Conservation (phyloP, 1,284 basidiomycete genomes). For the Ustilago bromivora region DNA sequence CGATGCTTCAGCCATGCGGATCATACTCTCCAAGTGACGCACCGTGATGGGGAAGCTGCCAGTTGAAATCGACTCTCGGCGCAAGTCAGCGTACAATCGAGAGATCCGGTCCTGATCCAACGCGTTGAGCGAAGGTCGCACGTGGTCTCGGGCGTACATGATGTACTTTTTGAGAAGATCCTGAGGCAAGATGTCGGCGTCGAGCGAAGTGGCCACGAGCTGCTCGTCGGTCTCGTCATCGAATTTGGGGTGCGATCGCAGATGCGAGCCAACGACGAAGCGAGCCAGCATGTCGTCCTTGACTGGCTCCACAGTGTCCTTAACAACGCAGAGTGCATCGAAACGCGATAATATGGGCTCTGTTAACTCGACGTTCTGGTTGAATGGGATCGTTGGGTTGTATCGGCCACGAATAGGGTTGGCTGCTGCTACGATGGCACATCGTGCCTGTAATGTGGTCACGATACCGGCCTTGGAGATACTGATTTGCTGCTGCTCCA, state of each 20-base stretch:
- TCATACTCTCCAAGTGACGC: slow-evolving; percentile 97
- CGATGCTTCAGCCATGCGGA: slow-evolving; percentile 97
- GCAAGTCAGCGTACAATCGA: slow-evolving; percentile 93
- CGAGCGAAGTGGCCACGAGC: slow-evolving; percentile 86
- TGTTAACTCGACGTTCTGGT: slow-evolving; percentile 97
- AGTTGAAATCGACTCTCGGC: slow-evolving; percentile 94
- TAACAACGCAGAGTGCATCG: slow-evolving; percentile 97
- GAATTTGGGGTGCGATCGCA: slow-evolving; percentile 93
- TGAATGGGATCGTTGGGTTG: slow-evolving; percentile 76
- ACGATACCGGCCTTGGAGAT: slow-evolving; percentile 99
- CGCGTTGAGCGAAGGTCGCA: slow-evolving; percentile 90
- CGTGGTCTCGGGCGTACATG: slow-evolving; percentile 95
- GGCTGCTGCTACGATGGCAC: slow-evolving; percentile 96
- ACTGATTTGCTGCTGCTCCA: slow-evolving; percentile 99
- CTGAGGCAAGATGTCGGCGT: slow-evolving; percentile 94
- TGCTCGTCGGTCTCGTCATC: slow-evolving; percentile 85
- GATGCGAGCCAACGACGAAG: slow-evolving; percentile 95
- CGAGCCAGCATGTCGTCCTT: slow-evolving; percentile 95
- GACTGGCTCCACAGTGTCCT: slow-evolving; percentile 95
- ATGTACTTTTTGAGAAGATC: slow-evolving; percentile 98
- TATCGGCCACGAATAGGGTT: slow-evolving; percentile 86
- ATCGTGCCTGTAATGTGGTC: slow-evolving; percentile 94
- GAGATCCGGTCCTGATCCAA: slow-evolving; percentile 96
- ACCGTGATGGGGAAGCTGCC: slow-evolving; percentile 98
- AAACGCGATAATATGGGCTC: slow-evolving; percentile 99